Evolutionary conservation across 2,329 filamentous ascomycete genomes (phyloP).

Genomic region (Mycocentrospora acerina): DNA sequence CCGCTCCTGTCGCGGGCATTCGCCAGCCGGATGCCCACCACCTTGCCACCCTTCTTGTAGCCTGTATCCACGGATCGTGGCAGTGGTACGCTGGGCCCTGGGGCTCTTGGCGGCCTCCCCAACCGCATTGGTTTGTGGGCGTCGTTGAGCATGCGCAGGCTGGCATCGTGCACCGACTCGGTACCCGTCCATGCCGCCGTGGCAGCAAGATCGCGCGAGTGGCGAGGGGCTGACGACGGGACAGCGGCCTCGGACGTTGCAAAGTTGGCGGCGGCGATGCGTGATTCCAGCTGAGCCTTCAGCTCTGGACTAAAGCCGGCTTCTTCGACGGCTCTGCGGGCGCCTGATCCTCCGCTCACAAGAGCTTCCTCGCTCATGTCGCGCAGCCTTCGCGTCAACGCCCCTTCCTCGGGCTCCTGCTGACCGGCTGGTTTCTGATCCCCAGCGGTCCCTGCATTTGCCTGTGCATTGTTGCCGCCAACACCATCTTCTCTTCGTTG

Average conservation of each 20-base stretch:
- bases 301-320: slow-evolving; percentile 64
- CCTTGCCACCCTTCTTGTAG: slow-evolving; percentile 41
- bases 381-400: slow-evolving; percentile 59
- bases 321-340: slow-evolving; percentile 59
- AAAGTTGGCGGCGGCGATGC: slow-evolving; percentile 59
- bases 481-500: slow-evolving; percentile 14
- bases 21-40: slow-evolving; percentile 50
- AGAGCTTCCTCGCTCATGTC: slow-evolving; percentile 63
- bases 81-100: slow-evolving; percentile 22
- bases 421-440: not conserved
- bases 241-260: slow-evolving; percentile 56
- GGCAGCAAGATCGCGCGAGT: slow-evolving; percentile 67
- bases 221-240: slow-evolving; percentile 64
- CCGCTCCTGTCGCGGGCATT: slow-evolving; percentile 61
- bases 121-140: slow-evolving; percentile 56
- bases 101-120: slow-evolving; percentile 16
- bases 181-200: slow-evolving; percentile 75
- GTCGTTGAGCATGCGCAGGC: slow-evolving; percentile 75
- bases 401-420: slow-evolving; percentile 46
- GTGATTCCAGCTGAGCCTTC: slow-evolving; percentile 59
- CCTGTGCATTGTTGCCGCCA: not conserved
- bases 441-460: not conserved
- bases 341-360: slow-evolving; percentile 56
- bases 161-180: slow-evolving; percentile 72
- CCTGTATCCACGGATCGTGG: slow-evolving; percentile 37